Percentiles rank a stretch among this genome's conserved stretches.
Evolutionary conservation across 1,139 yeast species (phyloP).

Genomic region (Pichia norvegensis): DNA sequence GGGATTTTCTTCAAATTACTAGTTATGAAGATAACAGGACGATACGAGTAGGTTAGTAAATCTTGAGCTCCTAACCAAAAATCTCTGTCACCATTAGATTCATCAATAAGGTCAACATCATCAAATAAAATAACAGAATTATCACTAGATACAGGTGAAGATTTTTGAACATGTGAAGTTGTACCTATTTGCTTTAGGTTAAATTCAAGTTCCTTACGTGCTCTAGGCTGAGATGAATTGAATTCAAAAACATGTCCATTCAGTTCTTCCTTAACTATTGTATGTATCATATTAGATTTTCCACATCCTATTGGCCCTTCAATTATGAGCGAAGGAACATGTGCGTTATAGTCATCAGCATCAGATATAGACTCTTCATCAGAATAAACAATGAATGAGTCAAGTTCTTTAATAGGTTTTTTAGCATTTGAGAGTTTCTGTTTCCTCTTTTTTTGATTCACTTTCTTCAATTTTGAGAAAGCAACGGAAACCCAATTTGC

Average conservation of each 20-base stretch:
- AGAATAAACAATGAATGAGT: slow-evolving; percentile 39
- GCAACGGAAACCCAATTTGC: slow-evolving; percentile 44
- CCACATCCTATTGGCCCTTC: slow-evolving; percentile 73
- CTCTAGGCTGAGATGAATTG: slow-evolving; percentile 64
- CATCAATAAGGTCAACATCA: slow-evolving; percentile 78
- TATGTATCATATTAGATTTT: slow-evolving; percentile 67
- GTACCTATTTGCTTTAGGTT: slow-evolving; percentile 75
- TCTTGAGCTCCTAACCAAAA: slow-evolving; percentile 75
- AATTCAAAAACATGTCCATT: slow-evolving; percentile 77
- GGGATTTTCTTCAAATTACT: slow-evolving; percentile 52
- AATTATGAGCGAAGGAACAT: slow-evolving; percentile 56
- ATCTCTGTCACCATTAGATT: slow-evolving; percentile 53
- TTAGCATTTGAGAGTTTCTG: slow-evolving; percentile 27
- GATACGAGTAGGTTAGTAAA: slow-evolving; percentile 54
- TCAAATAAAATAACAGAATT: slow-evolving; percentile 57
- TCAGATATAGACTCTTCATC: slow-evolving; percentile 19
- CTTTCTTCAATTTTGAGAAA: slow-evolving; percentile 36
- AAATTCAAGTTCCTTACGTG: slow-evolving; percentile 61
- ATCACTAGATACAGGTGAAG: slow-evolving; percentile 2
- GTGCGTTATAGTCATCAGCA: slow-evolving; percentile 22
- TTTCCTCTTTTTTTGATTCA: slow-evolving; percentile 29
- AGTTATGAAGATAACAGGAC: slow-evolving; percentile 80
- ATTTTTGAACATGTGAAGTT: slow-evolving; percentile 53
- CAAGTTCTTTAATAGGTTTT: slow-evolving; percentile 28
- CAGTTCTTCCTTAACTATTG: slow-evolving; percentile 51